phyloP scores from a whole-genome alignment of 1,284 basidiomycete genomes.

The Sporisorium reilianum region DNA sequence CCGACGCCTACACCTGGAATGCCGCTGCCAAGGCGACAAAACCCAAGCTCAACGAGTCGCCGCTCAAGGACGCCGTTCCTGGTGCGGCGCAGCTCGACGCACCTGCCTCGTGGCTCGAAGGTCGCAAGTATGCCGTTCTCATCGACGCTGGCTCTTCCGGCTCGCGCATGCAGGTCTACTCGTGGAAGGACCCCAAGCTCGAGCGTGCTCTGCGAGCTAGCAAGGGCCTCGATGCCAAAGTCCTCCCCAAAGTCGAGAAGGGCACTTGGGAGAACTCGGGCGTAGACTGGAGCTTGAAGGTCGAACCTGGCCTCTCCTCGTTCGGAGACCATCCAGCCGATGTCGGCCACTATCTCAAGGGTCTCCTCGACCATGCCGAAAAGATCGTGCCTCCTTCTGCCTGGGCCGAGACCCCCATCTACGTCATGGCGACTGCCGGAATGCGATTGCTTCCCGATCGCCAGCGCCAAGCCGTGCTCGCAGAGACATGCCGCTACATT shows the following conservation, averaged over 20 bases:
- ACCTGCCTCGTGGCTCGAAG: constrained; percentile 39
- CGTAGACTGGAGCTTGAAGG: constrained; percentile 84
- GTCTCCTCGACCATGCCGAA: constrained; percentile 85
- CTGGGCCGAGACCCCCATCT: constrained; percentile 85
- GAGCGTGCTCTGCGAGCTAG: constrained; percentile 69
- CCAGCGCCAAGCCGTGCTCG: constrained; percentile 80
- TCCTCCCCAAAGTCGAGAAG: constrained; percentile 88
- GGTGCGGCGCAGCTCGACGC: constrained; percentile 48
- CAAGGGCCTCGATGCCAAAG: constrained; percentile 59
- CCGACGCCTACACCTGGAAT: constrained; percentile 49
- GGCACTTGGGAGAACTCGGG: constrained; percentile 80
- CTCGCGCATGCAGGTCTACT: constrained; percentile 95
- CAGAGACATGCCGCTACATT: constrained; percentile 83
- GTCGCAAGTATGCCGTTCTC: constrained; percentile 82
- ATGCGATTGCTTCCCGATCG: constrained; percentile 86
- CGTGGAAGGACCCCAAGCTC: constrained; percentile 86
- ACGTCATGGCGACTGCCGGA: constrained; percentile 94
- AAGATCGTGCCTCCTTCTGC: constrained; percentile 86
- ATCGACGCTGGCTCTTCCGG: constrained; percentile 98
- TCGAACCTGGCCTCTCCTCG: constrained; percentile 94
- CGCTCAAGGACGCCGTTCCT: constrained; percentile 44
- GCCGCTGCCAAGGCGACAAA: constrained; percentile 43
- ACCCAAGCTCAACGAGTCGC: constrained; percentile 33
- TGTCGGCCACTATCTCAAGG: constrained; percentile 81
- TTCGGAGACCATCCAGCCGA: constrained; percentile 79